Conservation (phyloP, 2,329 filamentous ascomycete species). For the Zelopaecilomyces penicillatus region DNA sequence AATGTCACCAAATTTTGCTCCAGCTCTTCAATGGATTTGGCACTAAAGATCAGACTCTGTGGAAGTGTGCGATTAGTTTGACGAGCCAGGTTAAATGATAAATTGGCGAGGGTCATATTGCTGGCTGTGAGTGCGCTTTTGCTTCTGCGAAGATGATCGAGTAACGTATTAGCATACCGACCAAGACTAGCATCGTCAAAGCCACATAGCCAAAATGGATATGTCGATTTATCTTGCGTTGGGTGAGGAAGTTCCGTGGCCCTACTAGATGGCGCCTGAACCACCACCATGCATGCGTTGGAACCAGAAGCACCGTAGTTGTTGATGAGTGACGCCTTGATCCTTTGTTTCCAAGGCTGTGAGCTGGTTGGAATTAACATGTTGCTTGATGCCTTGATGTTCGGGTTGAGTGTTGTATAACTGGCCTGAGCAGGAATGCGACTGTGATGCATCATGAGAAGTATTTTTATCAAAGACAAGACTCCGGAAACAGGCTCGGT, state of each 20-base stretch:
- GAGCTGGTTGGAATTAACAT: constrained; percentile 15
- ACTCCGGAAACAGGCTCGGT: constrained; percentile 30
- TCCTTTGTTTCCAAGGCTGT: constrained; percentile 15
- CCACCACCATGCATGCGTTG: constrained; percentile 18
- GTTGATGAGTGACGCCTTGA: constrained; percentile 22
- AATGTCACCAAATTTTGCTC: constrained; percentile 17
- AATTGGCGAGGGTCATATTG: constrained; percentile 8
- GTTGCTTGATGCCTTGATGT: background rate
- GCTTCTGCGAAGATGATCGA: background rate
- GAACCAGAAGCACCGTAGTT: constrained; percentile 27
- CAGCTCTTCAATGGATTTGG: constrained; percentile 3
- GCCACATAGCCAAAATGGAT: constrained; percentile 5
- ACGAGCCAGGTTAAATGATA: constrained; percentile 24
- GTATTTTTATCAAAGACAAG: constrained; percentile 38
- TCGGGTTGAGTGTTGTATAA: constrained; percentile 20
- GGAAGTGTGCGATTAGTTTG: constrained; percentile 20
- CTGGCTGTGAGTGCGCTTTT: background rate
- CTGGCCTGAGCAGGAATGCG: constrained; percentile 26
- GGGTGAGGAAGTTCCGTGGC: background rate
- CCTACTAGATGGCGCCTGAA: constrained; percentile 7
- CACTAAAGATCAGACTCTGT: constrained; percentile 17
- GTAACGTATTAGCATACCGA: background rate
- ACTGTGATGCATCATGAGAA: constrained; percentile 29
- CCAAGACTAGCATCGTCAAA: constrained; percentile 3
- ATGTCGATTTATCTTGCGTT: background rate